Percentiles rank a stretch among this genome's conserved stretches.
Evolutionary conservation across 2,329 filamentous ascomycete genomes (phyloP).

Genomic region (Pezicula carpinea): DNA sequence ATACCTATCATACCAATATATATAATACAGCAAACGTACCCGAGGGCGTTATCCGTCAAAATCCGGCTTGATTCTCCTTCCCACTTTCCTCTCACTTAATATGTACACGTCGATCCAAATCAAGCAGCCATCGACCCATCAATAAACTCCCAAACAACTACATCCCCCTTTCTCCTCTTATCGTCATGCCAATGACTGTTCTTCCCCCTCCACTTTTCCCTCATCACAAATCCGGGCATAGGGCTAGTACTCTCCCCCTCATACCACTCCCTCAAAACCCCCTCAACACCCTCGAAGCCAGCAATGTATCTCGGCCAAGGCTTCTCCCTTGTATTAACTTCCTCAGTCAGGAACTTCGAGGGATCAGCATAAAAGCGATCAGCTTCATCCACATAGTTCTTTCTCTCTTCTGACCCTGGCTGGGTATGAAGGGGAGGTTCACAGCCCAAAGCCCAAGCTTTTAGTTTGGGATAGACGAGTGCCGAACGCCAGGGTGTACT

Average conservation of each 20-base stretch:
- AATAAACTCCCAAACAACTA: slow-evolving; percentile 54
- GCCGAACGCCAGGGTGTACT: slow-evolving; percentile 92
- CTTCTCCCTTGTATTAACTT: slow-evolving; percentile 25
- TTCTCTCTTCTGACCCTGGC: slow-evolving; percentile 56
- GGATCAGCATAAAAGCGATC: slow-evolving; percentile 80
- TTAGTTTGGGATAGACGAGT: slow-evolving; percentile 68
- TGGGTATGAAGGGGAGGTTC: slow-evolving; percentile 74
- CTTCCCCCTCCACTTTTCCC: slow-evolving; percentile 49
- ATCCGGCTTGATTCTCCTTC: too few species aligned
- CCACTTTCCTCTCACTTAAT: too few species aligned
- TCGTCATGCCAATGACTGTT: slow-evolving; percentile 63
- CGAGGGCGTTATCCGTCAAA: too few species aligned
- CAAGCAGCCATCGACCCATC: neutral
- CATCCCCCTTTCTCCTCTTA: slow-evolving; percentile 47
- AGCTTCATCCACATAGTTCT: slow-evolving; percentile 77
- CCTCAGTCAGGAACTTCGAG: slow-evolving; percentile 45
- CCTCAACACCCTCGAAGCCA: slow-evolving; percentile 56
- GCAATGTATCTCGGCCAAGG: slow-evolving; percentile 53
- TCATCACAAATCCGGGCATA: slow-evolving; percentile 38
- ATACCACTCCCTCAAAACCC: slow-evolving; percentile 39
- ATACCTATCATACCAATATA: too few species aligned
- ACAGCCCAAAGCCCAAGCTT: slow-evolving; percentile 82
- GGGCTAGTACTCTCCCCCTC: slow-evolving; percentile 24
- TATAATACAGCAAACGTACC: too few species aligned
- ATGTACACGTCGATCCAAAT: too few species aligned